Evolutionary conservation across 371 early-diverging fungal species (phyloP).

Genomic region (Syncephalastrum sp.): DNA sequence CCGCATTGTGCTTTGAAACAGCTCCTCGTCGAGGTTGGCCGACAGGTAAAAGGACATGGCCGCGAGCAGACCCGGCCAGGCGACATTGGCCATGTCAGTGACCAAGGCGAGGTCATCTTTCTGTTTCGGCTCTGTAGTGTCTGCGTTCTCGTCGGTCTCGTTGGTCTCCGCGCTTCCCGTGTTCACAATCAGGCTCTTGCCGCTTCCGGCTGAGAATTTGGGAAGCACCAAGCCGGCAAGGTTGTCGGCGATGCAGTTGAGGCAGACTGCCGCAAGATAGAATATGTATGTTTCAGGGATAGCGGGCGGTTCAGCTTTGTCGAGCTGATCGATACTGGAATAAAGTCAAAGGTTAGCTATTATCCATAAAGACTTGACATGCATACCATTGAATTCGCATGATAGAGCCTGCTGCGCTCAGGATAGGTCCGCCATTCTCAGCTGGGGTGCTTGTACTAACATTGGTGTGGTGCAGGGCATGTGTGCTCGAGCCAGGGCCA

Average conservation of each 20-base stretch:
- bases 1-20: slow-evolving; percentile 74
- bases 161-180: background rate
- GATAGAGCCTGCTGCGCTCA: slow-evolving; percentile 54
- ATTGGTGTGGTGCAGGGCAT: slow-evolving; percentile 6
- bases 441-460: background rate
- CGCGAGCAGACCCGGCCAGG: slow-evolving; percentile 85
- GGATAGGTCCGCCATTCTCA: slow-evolving; percentile 18
- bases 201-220: slow-evolving; percentile 45
- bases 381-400: slow-evolving; percentile 78
- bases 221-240: slow-evolving; percentile 70
- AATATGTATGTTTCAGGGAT: slow-evolving; percentile 89
- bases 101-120: slow-evolving; percentile 66
- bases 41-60: slow-evolving; percentile 77
- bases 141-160: background rate
- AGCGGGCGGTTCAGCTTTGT: slow-evolving; percentile 86
- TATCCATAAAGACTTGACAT: background rate
- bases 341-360: background rate
- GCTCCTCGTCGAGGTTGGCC: slow-evolving; percentile 79
- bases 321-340: slow-evolving; percentile 82
- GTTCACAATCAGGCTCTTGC: slow-evolving; percentile 9
- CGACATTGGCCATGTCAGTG: slow-evolving; percentile 77
- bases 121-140: slow-evolving; percentile 10
- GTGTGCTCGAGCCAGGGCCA: slow-evolving; percentile 12
- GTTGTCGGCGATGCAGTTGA: slow-evolving; percentile 71
- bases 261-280: slow-evolving; percentile 70